These are phyloP conservation scores for Volvox africanus DNA, from an alignment of 139 green algal genomes.

Conservation along the genomic window DNA sequence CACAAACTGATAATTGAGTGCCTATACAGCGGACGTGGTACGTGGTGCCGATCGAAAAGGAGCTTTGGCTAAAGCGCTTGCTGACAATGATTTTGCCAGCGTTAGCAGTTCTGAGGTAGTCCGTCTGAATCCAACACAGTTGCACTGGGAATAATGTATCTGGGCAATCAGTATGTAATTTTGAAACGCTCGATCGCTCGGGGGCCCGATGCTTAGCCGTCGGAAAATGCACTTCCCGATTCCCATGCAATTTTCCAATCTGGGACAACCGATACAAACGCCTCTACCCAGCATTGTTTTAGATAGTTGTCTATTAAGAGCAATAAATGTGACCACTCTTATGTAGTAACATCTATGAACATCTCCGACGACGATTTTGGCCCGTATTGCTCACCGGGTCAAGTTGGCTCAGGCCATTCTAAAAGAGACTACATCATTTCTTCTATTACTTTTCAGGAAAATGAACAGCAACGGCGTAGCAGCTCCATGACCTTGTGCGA, in stretches of 20 bases:
- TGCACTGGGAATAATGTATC: not conserved
- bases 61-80: conserved; percentile 1
- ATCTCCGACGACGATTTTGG: too few species aligned
- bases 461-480: too few species aligned
- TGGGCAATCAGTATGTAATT: not conserved
- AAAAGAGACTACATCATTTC: too few species aligned
- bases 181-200: not conserved
- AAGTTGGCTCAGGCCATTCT: too few species aligned
- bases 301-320: too few species aligned
- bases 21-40: not conserved
- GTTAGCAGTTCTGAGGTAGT: not conserved
- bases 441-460: too few species aligned
- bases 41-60: not conserved
- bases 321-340: too few species aligned
- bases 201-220: not conserved
- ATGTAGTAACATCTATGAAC: too few species aligned
- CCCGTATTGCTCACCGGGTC: too few species aligned
- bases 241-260: not conserved
- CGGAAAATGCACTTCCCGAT: not conserved
- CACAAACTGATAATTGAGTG: not conserved
- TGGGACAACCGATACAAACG: not conserved
- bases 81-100: not conserved
- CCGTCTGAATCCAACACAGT: not conserved
- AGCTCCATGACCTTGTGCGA: too few species aligned
- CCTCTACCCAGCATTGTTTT: too few species aligned